A percentile compares a stretch with the other conserved stretches of the same genome.
Conservation (phyloP, 495 filamentous ascomycete species). For the Letharia lupina region DNA sequence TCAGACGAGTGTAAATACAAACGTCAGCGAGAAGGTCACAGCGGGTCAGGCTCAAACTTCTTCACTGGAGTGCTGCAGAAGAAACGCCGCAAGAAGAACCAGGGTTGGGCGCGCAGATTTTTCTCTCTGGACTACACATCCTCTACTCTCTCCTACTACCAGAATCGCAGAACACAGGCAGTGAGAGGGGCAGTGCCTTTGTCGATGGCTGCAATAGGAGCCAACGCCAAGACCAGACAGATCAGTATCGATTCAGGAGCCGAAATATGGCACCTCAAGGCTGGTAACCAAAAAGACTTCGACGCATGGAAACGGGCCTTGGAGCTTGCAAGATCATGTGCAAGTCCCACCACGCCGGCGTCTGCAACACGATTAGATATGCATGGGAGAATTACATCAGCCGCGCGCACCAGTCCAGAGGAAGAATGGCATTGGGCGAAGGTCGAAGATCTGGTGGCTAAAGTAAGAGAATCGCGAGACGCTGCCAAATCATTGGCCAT, state of each 20-base stretch:
- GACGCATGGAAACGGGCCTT: constrained; percentile 76
- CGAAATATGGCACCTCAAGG: constrained; percentile 93
- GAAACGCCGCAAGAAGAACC: constrained; percentile 81
- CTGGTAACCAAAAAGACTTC: constrained; percentile 74
- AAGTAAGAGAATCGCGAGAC: constrained; percentile 80
- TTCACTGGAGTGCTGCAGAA: constrained; percentile 80
- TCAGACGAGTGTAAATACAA: constrained; percentile 6
- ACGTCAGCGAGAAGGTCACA: constrained; percentile 3
- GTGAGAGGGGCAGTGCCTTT: constrained; percentile 88
- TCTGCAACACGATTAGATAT: constrained; percentile 9
- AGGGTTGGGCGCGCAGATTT: constrained; percentile 85
- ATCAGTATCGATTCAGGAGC: constrained; percentile 96
- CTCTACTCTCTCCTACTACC: constrained; percentile 89
- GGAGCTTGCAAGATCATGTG: constrained; percentile 42
- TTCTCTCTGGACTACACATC: constrained; percentile 91
- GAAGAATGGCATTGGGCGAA: constrained; percentile 80
- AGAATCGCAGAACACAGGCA: constrained; percentile 82
- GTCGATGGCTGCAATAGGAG: constrained; percentile 79
- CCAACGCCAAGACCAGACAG: constrained; percentile 76
- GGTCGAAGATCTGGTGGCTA: constrained; percentile 72
- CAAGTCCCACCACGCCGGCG: constrained; percentile 27
- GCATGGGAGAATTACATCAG: constrained; percentile 26
- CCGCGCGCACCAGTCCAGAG: constrained; percentile 29
- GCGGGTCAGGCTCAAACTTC: constrained; percentile 38
- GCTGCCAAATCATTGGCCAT: constrained; percentile 75